Conservation (phyloP, 805 yeast genomes). For the Sungouiella thailandica region DNA sequence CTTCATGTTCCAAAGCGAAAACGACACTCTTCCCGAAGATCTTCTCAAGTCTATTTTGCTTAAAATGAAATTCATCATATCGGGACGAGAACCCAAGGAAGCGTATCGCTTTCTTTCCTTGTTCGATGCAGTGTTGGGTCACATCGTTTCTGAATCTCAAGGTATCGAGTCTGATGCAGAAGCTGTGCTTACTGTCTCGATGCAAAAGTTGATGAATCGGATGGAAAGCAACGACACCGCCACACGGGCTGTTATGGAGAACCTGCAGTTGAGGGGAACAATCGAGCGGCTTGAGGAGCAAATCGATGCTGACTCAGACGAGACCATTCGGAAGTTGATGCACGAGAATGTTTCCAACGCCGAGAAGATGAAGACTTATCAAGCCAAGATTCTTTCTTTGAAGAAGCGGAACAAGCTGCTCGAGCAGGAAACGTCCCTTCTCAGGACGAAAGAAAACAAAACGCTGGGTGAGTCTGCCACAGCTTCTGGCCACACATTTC, state of each 20-base stretch:
- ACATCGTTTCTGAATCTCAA: conserved; percentile 23
- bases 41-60: conserved; percentile 21
- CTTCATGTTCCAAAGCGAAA: too few species aligned
- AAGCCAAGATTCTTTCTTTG: conserved; percentile 21
- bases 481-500: too few species aligned
- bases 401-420: conserved; percentile 19
- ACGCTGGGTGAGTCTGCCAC: background rate
- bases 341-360: conserved; percentile 12
- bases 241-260: conserved; percentile 28
- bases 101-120: conserved; percentile 21
- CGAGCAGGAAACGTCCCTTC: conserved; percentile 14
- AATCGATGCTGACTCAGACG: conserved; percentile 18
- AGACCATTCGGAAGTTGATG: conserved; percentile 19
- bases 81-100: conserved; percentile 22
- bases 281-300: conserved; percentile 16
- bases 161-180: conserved; percentile 20
- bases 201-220: conserved; percentile 32
- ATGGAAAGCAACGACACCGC: conserved; percentile 32
- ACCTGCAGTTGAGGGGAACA: conserved; percentile 19
- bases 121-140: conserved; percentile 29
- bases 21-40: too few species aligned
- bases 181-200: conserved; percentile 25
- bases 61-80: conserved; percentile 23
- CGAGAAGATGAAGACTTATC: conserved; percentile 19
- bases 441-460: too few species aligned